A percentile compares a stretch with the other conserved stretches of the same genome.
These are phyloP conservation scores for Rhizomucor pusillus DNA, from an alignment of 371 early-diverging fungal genomes.

Conservation along the genomic window DNA sequence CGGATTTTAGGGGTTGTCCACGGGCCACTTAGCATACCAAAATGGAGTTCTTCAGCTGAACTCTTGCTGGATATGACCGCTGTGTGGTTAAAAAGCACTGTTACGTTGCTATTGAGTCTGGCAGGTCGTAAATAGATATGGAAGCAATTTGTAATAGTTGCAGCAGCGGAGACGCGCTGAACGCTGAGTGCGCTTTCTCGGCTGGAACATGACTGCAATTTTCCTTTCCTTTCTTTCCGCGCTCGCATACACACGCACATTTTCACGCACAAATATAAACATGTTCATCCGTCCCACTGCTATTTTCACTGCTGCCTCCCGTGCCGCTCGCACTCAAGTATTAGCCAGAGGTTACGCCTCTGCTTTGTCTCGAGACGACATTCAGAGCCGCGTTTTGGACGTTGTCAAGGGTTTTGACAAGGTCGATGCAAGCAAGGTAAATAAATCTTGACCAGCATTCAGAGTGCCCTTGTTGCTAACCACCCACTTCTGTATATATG, in stretches of 20 bases:
- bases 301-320: conserved; percentile 53
- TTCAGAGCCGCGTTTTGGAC: conserved; percentile 84
- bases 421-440: conserved; percentile 87
- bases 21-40: neutral
- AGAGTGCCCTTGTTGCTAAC: too few relatives aligned
- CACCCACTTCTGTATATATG: neutral
- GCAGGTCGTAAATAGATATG: too few relatives aligned
- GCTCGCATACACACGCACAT: neutral
- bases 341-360: conserved; percentile 60
- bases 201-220: too few relatives aligned
- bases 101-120: too few relatives aligned
- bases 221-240: neutral
- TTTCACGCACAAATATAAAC: neutral
- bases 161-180: too few relatives aligned
- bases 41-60: conserved; percentile 2
- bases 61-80: neutral
- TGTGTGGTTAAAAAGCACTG: too few relatives aligned
- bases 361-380: conserved; percentile 51
- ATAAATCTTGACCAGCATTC: too few relatives aligned
- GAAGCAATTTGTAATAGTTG: too few relatives aligned
- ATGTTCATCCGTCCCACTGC: conserved; percentile 46
- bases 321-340: conserved; percentile 41
- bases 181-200: too few relatives aligned
- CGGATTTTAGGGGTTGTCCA: conserved; percentile 15
- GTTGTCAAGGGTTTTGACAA: conserved; percentile 93